A percentile compares a stretch with the other conserved stretches of the same genome.
Conservation (phyloP, 2,329 filamentous ascomycete species). For the Diaporthe amygdali region DNA sequence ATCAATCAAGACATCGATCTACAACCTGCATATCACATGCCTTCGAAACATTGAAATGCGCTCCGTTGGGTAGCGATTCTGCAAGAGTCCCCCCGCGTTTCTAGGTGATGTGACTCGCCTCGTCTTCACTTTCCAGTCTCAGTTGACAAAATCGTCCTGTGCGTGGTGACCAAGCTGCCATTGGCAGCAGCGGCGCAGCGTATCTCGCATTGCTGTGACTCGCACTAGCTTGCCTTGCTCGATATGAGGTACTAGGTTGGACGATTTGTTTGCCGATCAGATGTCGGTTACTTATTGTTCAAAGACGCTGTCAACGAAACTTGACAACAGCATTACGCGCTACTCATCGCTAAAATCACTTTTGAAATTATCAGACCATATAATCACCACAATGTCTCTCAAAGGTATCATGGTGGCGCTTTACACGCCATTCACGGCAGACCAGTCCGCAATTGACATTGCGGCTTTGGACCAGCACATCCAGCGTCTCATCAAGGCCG, state of each 20-base stretch:
- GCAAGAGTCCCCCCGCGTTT: too few relatives aligned
- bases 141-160: background rate
- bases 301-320: background rate
- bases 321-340: too few relatives aligned
- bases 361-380: too few relatives aligned
- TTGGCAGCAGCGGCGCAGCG: too few relatives aligned
- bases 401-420: conserved; percentile 54
- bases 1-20: too few relatives aligned
- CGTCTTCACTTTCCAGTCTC: background rate
- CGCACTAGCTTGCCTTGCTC: background rate
- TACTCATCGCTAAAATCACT: background rate
- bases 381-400: conserved; percentile 27
- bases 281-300: background rate
- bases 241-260: background rate
- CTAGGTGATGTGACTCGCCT: too few relatives aligned
- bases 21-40: too few relatives aligned
- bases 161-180: too few relatives aligned
- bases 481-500: conserved; percentile 47
- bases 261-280: too few relatives aligned
- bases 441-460: conserved; percentile 46
- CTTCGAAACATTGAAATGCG: too few relatives aligned
- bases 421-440: conserved; percentile 51
- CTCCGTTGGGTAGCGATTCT: too few relatives aligned
- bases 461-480: conserved; percentile 47
- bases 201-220: background rate